Base-by-base conservation (phyloP, 495 filamentous ascomycete species). In the Ramalina intermedia region DNA sequence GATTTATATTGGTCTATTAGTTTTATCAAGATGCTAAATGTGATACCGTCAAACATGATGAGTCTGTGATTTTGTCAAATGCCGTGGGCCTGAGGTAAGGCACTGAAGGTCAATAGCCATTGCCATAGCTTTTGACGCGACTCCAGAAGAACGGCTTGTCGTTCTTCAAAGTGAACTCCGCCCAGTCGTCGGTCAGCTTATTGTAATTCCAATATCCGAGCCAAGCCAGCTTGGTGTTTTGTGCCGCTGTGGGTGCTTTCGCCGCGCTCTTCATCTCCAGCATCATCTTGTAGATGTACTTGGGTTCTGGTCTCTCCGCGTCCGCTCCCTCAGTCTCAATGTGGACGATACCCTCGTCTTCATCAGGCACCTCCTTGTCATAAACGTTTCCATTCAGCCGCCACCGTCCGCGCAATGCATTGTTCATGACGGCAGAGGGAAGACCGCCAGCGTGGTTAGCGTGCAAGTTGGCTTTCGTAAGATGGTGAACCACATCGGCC, bases 171-270 rank as follows among this genome's bases (percentile, higher is more conserved):
- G 74, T 70, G 65, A 96, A 96, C 64, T 85, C 82, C 0, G 74
- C 86, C 82, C 87, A 86, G 62, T 95, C 89, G 59, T 90, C 87
- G 17, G 88, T 90, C 55, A 94, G 65, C 57, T 71, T 73, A 58
- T 95, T 93, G 55, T 91, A 93, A 64, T 80, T 88, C 82, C 86
- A 95, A 64, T 83, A 95, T 0, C 85, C 84, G 61, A 82, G 81
- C 93, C 93, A 96, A 0, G 66, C 65, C 33, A 99, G 61, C 66
- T 90, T 95, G 42, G 86, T 94, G 50, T 89, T 91, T 55, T 74
- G 73, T 17, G 70, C 61, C 4, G 63, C 61, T 5, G 61, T 67
- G 6, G 63, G 58, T 49, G 67, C 68, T 14, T 64, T 66, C 0
- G 81, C 74, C 0, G 76, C 72, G 36, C 70, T 72, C 23, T 74